Conservation (phyloP, 441 rosid species). For the Populus tomentosa region DNA sequence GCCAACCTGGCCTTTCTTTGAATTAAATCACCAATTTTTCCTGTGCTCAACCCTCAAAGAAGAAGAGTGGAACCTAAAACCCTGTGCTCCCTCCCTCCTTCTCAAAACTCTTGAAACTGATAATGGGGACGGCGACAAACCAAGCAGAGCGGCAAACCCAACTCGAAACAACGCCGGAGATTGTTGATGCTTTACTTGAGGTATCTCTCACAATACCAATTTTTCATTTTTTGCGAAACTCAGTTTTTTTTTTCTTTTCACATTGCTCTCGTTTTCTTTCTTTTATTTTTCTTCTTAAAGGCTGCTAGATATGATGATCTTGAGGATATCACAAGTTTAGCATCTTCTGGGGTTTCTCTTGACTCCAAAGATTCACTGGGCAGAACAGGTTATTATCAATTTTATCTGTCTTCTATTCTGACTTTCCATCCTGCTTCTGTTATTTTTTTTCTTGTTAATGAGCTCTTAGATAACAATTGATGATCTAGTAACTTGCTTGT, state of each 20-base stretch:
- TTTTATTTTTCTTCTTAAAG: constrained; percentile 24
- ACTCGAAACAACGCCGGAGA: constrained; percentile 27
- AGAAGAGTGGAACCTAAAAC: neutral
- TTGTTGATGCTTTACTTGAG: constrained; percentile 56
- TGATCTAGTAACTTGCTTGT: neutral
- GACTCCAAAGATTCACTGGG: constrained; percentile 76
- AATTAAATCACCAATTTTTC: neutral
- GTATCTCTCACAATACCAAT: constrained; percentile 15
- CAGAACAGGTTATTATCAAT: constrained; percentile 52
- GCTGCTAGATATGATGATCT: constrained; percentile 84
- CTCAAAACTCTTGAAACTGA: neutral
- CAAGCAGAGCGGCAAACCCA: constrained; percentile 13
- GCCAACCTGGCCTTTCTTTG: neutral
- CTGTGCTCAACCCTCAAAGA: neutral
- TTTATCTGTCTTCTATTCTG: neutral
- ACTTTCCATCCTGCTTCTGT: neutral
- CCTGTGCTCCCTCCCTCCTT: neutral
- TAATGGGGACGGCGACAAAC: constrained; percentile 39
- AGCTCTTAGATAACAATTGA: too few relatives aligned
- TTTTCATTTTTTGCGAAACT: neutral
- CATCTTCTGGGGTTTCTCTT: constrained; percentile 58
- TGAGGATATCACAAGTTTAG: constrained; percentile 60
- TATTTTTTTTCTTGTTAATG: neutral
- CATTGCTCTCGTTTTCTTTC: neutral
- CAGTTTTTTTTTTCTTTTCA: neutral